A percentile compares a stretch with the other conserved stretches of the same genome.
Evolutionary conservation across 352 stramenopile species (phyloP).

Genomic region (Phytopythium delawarense): DNA sequence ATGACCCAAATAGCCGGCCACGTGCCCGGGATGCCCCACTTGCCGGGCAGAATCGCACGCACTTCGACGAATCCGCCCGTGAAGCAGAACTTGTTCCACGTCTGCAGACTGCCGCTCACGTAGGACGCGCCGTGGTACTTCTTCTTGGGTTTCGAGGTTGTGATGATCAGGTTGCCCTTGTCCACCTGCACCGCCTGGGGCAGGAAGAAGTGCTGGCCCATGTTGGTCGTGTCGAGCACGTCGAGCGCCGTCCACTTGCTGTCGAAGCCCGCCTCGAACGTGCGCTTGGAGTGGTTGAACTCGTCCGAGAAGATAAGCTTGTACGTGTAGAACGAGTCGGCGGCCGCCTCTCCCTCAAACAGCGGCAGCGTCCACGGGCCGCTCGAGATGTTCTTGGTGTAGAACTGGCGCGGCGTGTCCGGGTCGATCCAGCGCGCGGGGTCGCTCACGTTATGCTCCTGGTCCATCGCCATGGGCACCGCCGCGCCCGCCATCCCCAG

Average conservation of each 20-base stretch:
- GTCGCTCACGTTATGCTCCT: conserved; percentile 37
- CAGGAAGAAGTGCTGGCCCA: conserved; percentile 96
- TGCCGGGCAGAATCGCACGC: conserved; percentile 91
- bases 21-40: conserved; percentile 91
- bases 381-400: conserved; percentile 41
- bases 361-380: conserved; percentile 25
- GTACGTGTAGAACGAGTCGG: conserved; percentile 44
- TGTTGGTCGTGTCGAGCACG: conserved; percentile 93
- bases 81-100: conserved; percentile 99
- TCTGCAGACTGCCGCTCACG: conserved; percentile 93
- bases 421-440: conserved; percentile 73
- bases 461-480: conserved; percentile 19
- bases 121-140: conserved; percentile 72
- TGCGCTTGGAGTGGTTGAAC: conserved; percentile 92
- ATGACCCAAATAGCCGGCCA: conserved; percentile 98
- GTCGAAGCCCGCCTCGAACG: conserved; percentile 94
- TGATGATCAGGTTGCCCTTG: conserved; percentile 93
- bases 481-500: conserved; percentile 21
- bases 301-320: conserved; percentile 95
- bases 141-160: conserved; percentile 81
- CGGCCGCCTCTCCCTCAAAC: conserved; percentile 27
- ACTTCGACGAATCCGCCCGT: conserved; percentile 96
- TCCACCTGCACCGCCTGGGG: conserved; percentile 90
- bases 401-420: conserved; percentile 52
- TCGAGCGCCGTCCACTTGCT: conserved; percentile 95